A percentile compares a stretch with the other conserved stretches of the same genome.
These are phyloP conservation scores for Vachellia pachyceras DNA, from an alignment of 306 rosid genomes.

Conservation along the genomic window DNA sequence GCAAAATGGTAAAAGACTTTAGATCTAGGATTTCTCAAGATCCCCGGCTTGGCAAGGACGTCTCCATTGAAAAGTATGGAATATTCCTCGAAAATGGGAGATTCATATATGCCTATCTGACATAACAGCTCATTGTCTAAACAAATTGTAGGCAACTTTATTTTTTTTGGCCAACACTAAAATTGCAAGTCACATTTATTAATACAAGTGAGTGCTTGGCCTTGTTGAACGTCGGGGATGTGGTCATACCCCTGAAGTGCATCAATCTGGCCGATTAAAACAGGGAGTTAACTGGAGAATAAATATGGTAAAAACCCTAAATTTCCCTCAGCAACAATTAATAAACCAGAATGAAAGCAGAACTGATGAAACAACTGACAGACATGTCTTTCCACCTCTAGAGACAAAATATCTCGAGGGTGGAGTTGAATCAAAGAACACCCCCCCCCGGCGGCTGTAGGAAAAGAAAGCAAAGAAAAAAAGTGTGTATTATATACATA, in stretches of 20 bases:
- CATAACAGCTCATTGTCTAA: neutral
- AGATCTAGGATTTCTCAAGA: neutral
- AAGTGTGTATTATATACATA: conserved; percentile 42
- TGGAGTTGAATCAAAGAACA: too few relatives aligned
- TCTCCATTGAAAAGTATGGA: neutral
- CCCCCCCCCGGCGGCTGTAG: too few relatives aligned
- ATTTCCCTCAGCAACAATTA: neutral
- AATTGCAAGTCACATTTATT: neutral
- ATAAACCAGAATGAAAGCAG: neutral
- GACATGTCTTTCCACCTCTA: conserved; percentile 13
- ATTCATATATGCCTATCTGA: neutral
- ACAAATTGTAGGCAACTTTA: too few relatives aligned
- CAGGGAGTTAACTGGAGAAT: neutral
- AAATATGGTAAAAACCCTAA: neutral
- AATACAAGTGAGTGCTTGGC: neutral
- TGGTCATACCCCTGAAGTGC: neutral
- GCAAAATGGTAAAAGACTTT: neutral
- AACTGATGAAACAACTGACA: neutral
- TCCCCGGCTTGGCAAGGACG: neutral
- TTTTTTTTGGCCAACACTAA: too few relatives aligned
- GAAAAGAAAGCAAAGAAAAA: neutral
- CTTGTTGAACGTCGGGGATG: too few relatives aligned
- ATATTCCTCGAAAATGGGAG: too few relatives aligned
- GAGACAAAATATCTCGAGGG: too few relatives aligned
- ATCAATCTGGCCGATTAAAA: neutral